Evolutionary conservation across 148 eudicot species (phyloP).

Genomic region (Camellia japonica): DNA sequence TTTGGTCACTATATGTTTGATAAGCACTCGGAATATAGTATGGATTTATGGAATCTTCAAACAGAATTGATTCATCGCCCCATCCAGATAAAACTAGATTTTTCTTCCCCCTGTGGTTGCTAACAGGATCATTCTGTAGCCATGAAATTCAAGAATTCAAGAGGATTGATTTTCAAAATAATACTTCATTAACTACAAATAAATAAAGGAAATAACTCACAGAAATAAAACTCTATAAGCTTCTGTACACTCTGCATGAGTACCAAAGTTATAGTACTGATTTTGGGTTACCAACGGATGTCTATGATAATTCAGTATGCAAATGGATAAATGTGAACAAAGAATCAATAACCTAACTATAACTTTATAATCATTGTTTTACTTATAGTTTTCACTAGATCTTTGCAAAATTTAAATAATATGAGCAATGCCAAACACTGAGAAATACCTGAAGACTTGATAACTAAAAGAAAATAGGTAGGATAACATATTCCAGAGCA

Average conservation of each 20-base stretch:
- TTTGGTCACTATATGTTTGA: slow-evolving; percentile 73
- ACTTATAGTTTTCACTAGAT: no score
- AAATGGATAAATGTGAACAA: no score
- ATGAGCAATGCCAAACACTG: no score
- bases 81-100: slow-evolving; percentile 78
- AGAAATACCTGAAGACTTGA: no score
- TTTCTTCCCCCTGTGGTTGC: slow-evolving; percentile 78
- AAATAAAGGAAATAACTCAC: neutral
- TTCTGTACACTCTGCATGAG: neutral
- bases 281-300: neutral
- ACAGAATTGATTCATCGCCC: slow-evolving; percentile 82
- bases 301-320: no score
- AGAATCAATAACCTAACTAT: no score
- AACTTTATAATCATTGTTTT: no score
- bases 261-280: neutral
- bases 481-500: no score
- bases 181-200: neutral
- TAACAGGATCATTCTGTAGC: slow-evolving; percentile 57
- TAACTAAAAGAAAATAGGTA: no score
- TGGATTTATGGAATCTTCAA: slow-evolving; percentile 71
- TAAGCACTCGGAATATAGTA: slow-evolving; percentile 58
- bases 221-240: neutral
- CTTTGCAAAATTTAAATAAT: no score
- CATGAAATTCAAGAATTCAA: slow-evolving; percentile 22
- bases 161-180: neutral